Base-by-base conservation (phyloP, 1,284 basidiomycete species). In the Ustilago cynodontis region DNA sequence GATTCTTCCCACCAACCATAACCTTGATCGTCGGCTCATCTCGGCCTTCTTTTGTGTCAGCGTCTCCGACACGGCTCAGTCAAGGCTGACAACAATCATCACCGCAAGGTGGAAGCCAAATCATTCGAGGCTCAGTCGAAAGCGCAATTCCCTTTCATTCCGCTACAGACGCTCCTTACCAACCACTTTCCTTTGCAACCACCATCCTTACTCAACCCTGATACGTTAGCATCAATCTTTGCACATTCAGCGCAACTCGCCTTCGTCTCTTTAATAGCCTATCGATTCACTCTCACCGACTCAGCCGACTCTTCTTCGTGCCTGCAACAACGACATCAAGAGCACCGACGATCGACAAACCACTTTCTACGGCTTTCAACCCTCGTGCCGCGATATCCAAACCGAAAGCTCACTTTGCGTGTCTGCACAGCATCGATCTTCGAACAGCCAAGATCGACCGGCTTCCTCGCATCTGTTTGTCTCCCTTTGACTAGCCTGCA, bases 11-110 rank as follows among this genome's bases (percentile, higher is more conserved):
- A 39, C 37, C 6, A 33, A 53, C 39, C 50, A 39, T n/a, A 60
- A 43, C 37, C 37, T 60, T 53, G 39, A 53, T 28, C 24, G 59
- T 28, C 24, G 59, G 35, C 39, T 43, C 50, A 52, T 43, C 14
- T 35, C 50, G 28, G 18, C 8, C 50, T 20, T 31, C 10, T 33
- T 31, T 4, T 13, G 43, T 57, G 55, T 31, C 55, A 43, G 43
- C 55, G 29, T 7, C 47, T 47, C 55, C 43, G 55, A 57, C 39
- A 18, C 5, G 43, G 24, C 20, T 43, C 47, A 49, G 22, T 49
- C 47, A 49, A 13, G 24, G 24, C 26, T 18, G 47, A 49, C 22
- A 24, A 49, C 47, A 49, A n/a, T 11, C 43, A 14, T 16, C 22
- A 26, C n/a, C n/a, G n/a, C n/a, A 49, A 13, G 18, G 43, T n/a